Base-by-base conservation (phyloP, 192 early-diverging fungal genomes). In the Linnemannia exigua region DNA sequence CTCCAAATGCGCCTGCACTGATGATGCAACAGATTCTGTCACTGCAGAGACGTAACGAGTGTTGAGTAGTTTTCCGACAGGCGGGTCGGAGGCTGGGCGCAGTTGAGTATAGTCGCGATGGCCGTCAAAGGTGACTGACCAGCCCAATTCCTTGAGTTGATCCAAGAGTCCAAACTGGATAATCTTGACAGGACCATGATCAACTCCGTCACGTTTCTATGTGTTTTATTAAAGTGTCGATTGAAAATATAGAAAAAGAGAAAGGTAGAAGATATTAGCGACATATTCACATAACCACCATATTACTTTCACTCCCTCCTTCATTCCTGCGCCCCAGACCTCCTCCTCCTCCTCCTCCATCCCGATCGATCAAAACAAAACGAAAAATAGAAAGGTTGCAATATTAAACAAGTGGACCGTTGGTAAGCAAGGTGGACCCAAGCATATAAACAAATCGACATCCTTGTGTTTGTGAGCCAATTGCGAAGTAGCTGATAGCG, bases 1-100 rank as follows among this genome's bases (percentile, higher is more conserved):
- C 66, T 74, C 79, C 77, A 93, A 92, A 47, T 91, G 89, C 19
- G 81, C 89, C 61, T 91, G 85, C 22, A 98, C 94, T 51, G 91
- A 86, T 28, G 92, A 76, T 16, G 92, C 74, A 5, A 97, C 91
- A 3, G 82, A 79, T 22, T 94, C 77, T 14, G 95, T 93, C 1
- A 97, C 96, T 12, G 87, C 76, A n/a, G 95, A 94, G 61, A 97
- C 96, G 72, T 92, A 96, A 17, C 92, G 90, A 19, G 95, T 93
- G 78, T 96, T 94, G 88, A 97, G 96, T 52, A 98, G 89, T 47
- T 90, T 93, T 38, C 94, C 91, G 35, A 94, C 89, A 19, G 91
- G 88, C 17, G 95, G 93, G 75, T 95, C 95, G 5, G 80, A 67
- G 0, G 82, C 76, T 1, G 97, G 96, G 70, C 91, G 83, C 67